Evolutionary conservation across 2,329 filamentous ascomycete genomes (phyloP), one percentile per base, ranked within the genome.

Genomic region (Nigrospora oryzae): DNA sequence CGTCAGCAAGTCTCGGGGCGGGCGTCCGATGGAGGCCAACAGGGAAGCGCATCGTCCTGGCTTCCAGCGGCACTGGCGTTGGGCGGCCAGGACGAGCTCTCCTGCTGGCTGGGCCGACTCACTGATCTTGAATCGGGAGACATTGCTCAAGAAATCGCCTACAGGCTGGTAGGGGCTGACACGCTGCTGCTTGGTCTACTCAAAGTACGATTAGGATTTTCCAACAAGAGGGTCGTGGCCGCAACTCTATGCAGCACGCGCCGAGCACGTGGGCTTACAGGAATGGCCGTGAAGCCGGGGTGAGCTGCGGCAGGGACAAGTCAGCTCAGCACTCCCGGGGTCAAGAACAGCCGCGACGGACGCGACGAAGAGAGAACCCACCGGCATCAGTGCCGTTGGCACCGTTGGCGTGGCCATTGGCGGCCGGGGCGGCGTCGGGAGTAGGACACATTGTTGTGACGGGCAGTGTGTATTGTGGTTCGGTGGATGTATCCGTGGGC

Each of bases 41-140:
- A 2, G 23, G 10, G 23, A 28, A 28, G 23, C 23, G 7, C 23
- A 28, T 28, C 23, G 23, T 28, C 23, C 23, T 7, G 8, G 23
- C 23, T 7, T 5, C 5, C 23, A 10, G 23, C 23, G 23, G 23
- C 23, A 28, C 8, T 28, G 23, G 23, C 23, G 23, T 28, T 28
- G 23, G 23, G 5, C 5, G 23, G 23, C 23, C 23, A 6, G 23
- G 23, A 28, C 23, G 23, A 28, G 4, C 23, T 17, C 14, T 23
- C 16, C 11, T 23, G 39, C 40, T 34, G 83, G 75, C 52, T 86
- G 70, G 42, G 83, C 87, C 47, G 76, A 52, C 48, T 58, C 53
- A 43, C 56, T 58, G 45, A 54, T 59, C 53, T 56, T 54, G 48
- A 58, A 60, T 12, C 41, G 48, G 39, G 42, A 45, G 46, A 56